Evolutionary conservation across 306 rosid species (phyloP).

Genomic region (Begonia masoniana): DNA sequence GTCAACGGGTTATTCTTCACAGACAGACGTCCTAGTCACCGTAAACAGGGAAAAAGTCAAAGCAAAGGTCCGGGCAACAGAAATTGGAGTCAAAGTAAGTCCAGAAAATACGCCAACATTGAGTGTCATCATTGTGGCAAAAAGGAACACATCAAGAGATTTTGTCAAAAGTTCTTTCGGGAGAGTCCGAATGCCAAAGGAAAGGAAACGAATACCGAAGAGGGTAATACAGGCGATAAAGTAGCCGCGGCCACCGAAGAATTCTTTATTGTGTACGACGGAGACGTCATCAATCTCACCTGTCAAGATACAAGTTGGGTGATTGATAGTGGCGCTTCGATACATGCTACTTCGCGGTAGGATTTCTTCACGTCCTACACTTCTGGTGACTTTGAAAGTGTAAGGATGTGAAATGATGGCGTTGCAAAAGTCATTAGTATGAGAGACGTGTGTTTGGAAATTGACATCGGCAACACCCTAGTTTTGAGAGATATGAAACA

Average conservation of each 20-base stretch:
- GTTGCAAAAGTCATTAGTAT: neutral
- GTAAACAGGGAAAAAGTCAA: too few species aligned
- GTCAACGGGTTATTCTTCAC: too few species aligned
- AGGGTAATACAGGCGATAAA: neutral
- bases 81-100: too few species aligned
- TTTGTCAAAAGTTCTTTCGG: too few species aligned
- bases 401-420: neutral
- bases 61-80: too few species aligned
- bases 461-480: neutral
- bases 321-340: neutral
- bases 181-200: too few species aligned
- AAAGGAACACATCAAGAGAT: too few species aligned
- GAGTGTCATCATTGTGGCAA: too few species aligned
- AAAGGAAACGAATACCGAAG: too few species aligned
- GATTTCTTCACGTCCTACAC: neutral
- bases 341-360: neutral
- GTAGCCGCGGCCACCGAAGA: neutral
- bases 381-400: neutral
- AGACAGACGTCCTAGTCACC: too few species aligned
- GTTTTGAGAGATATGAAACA: neutral
- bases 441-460: neutral
- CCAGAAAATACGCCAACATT: too few species aligned
- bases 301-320: slow-evolving; percentile 1
- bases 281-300: neutral
- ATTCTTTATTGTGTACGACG: neutral